Evolutionary conservation across 2,329 filamentous ascomycete species (phyloP).

Genomic region (Aciculosporium take): DNA sequence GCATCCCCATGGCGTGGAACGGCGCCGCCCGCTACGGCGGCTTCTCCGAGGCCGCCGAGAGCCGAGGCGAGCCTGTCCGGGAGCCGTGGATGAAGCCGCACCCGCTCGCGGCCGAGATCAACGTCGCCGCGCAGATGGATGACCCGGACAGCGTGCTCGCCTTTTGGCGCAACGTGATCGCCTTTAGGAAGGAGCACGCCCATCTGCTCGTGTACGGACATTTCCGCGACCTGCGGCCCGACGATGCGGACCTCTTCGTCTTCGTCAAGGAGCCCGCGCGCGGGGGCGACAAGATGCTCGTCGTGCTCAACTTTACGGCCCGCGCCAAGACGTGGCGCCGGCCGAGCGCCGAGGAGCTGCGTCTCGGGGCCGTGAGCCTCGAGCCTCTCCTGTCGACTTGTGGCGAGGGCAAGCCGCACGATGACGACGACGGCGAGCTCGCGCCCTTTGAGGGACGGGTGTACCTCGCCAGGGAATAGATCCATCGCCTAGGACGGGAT

Average conservation of each 20-base stretch:
- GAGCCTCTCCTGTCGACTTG: conserved; percentile 17
- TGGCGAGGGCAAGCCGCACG: conserved; percentile 7
- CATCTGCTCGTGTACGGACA: conserved; percentile 22
- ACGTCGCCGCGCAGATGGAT: conserved; percentile 39
- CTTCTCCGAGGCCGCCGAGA: conserved; percentile 23
- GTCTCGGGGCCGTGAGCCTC: conserved; percentile 9
- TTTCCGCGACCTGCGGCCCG: conserved; percentile 13
- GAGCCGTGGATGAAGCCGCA: conserved; percentile 22
- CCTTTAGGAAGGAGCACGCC: conserved; percentile 17
- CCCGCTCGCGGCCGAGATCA: conserved; percentile 26
- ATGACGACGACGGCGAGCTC: conserved; percentile 7
- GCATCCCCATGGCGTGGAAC: conserved; percentile 56
- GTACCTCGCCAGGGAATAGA: conserved; percentile 11
- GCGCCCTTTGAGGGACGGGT: conserved; percentile 19
- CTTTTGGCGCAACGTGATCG: conserved; percentile 19
- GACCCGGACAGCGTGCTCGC: conserved; percentile 22
- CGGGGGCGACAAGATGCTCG: conserved; percentile 12
- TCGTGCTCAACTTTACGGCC: conserved; percentile 20
- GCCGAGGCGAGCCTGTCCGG: conserved; percentile 12
- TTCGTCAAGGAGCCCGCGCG: conserved; percentile 18
- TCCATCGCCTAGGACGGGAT: too few relatives aligned
- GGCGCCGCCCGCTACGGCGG: conserved; percentile 17
- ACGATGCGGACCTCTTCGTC: conserved; percentile 13
- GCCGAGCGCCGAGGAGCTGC: conserved; percentile 12
- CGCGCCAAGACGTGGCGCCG: conserved; percentile 14